phyloP scores from a whole-genome alignment of 1,284 basidiomycete genomes.

The Fomitopsis pinicola region DNA sequence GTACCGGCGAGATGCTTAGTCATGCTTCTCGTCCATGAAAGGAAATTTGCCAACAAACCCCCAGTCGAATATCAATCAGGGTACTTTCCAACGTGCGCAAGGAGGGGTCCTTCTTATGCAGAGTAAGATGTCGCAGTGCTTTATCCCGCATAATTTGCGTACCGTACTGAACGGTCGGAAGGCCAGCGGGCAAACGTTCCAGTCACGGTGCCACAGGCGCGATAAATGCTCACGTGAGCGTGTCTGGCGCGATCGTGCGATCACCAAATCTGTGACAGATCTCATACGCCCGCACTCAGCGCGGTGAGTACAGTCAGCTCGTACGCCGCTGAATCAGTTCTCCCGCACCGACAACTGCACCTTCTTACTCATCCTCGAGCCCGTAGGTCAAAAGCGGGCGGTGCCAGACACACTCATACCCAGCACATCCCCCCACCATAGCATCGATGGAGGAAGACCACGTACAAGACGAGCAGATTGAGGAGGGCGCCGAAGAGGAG shows the following conservation, averaged over 20 bases:
- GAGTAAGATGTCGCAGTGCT: too few relatives aligned
- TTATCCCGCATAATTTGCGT: too few relatives aligned
- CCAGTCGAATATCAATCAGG: too few relatives aligned
- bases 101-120: too few relatives aligned
- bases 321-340: not conserved
- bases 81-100: too few relatives aligned
- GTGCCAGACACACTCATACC: not conserved
- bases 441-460: conserved; percentile 32
- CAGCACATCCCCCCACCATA: conserved; percentile 11
- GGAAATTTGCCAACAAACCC: too few relatives aligned
- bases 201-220: not conserved
- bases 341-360: not conserved
- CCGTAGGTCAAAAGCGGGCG: not conserved
- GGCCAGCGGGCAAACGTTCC: too few relatives aligned
- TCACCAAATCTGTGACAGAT: not conserved
- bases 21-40: too few relatives aligned
- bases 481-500: conserved; percentile 38
- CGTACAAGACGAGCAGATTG: conserved; percentile 34
- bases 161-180: too few relatives aligned
- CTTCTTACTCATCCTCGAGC: not conserved
- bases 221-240: not conserved
- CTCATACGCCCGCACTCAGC: not conserved
- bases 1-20: too few relatives aligned
- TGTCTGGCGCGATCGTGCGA: not conserved
- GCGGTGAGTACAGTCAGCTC: not conserved